Percentiles rank a stretch among this genome's conserved stretches.
phyloP scores from a whole-genome alignment of 176 grass and related monocot genomes.

The Eragrostis curvula region DNA sequence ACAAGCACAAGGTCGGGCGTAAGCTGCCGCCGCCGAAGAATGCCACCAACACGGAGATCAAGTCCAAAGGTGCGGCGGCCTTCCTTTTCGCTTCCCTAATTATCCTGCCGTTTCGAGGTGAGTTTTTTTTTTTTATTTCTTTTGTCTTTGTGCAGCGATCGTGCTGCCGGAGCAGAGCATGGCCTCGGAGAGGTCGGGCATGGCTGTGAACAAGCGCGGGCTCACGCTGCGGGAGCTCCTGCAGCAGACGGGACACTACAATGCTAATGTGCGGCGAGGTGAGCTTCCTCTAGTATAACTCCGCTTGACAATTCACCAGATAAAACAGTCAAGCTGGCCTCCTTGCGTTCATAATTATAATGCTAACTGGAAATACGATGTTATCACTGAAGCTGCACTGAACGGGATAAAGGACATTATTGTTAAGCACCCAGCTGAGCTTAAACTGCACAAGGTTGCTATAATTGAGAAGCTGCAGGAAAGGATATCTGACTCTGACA shows the following conservation, averaged over 20 bases:
- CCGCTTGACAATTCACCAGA: not conserved
- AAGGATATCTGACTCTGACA: conserved; percentile 65
- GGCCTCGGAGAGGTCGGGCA: conserved; percentile 72
- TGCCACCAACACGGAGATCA: conserved; percentile 86
- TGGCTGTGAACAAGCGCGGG: conserved; percentile 82
- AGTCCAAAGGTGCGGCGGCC: conserved; percentile 64
- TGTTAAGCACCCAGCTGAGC: conserved; percentile 72
- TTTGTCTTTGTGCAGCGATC: conserved; percentile 33
- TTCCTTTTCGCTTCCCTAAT: not conserved
- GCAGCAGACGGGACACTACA: conserved; percentile 67
- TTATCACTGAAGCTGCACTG: conserved; percentile 66
- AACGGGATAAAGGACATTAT: conserved; percentile 76
- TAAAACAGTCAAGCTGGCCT: not conserved
- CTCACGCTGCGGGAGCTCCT: conserved; percentile 76
- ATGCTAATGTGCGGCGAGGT: conserved; percentile 63
- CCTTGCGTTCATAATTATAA: not conserved
- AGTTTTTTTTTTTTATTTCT: not conserved
- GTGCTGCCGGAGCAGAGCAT: conserved; percentile 86
- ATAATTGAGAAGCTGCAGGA: conserved; percentile 87
- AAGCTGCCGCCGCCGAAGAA: conserved; percentile 89
- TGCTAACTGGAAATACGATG: conserved; percentile 5
- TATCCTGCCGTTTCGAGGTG: not conserved
- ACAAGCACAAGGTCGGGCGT: conserved; percentile 84
- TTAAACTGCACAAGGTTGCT: conserved; percentile 76
- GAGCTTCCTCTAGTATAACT: not conserved